phyloP scores from a whole-genome alignment of 768 basidiomycete genomes.

The Mycena albidolilacea region DNA sequence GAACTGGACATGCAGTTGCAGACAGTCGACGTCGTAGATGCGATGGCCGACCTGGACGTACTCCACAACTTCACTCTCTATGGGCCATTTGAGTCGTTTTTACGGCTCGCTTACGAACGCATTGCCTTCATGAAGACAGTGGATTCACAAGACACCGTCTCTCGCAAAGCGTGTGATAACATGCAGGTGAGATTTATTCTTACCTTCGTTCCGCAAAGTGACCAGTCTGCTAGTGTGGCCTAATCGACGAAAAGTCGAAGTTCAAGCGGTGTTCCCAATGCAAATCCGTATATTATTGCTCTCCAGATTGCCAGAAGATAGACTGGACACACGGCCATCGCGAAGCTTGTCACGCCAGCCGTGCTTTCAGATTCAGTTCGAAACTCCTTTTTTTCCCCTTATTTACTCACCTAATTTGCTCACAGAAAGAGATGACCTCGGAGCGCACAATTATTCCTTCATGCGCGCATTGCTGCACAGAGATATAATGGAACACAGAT shows the following conservation, averaged over 20 bases:
- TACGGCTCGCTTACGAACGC: not conserved
- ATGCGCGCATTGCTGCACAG: slow-evolving; percentile 1
- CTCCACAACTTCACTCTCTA: not conserved
- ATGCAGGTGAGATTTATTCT: too few relatives aligned
- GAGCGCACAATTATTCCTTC: not conserved
- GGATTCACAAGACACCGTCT: too few relatives aligned
- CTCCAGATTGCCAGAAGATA: not conserved
- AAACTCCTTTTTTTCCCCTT: too few relatives aligned
- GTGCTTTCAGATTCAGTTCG: not conserved
- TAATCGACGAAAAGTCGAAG: not conserved
- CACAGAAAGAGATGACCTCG: not conserved
- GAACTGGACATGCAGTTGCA: not conserved
- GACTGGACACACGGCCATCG: slow-evolving; percentile 6
- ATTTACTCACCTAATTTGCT: too few relatives aligned
- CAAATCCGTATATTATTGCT: not conserved
- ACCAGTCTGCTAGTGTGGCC: not conserved
- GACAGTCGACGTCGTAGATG: not conserved
- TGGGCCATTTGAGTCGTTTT: not conserved
- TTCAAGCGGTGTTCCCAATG: not conserved
- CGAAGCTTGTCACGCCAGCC: not conserved
- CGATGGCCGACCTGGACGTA: not conserved
- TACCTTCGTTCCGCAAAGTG: too few relatives aligned
- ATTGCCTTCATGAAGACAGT: not conserved
- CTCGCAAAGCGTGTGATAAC: too few relatives aligned
- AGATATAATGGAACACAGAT: not conserved